Conservation (phyloP, 1,139 yeast species). For the Suhomyces chickasaworum region DNA sequence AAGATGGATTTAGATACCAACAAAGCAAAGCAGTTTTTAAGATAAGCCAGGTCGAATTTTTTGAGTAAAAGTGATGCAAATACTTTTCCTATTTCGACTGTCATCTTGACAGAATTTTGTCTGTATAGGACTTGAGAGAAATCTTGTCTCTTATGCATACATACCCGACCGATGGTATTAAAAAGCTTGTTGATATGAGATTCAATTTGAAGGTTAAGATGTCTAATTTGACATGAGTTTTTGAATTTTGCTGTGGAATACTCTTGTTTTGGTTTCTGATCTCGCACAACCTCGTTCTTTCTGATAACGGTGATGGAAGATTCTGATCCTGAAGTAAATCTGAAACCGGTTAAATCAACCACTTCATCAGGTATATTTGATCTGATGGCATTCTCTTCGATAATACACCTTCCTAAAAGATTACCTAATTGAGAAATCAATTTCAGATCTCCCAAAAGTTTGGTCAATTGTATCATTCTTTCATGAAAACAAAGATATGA, state of each 20-base stretch:
- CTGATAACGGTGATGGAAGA: slow-evolving; percentile 5
- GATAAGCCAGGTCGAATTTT: slow-evolving; percentile 23
- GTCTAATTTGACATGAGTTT: slow-evolving; percentile 59
- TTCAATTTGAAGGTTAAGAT: slow-evolving; percentile 52
- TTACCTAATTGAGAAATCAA: slow-evolving; percentile 38
- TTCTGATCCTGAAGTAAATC: slow-evolving; percentile 1
- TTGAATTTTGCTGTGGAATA: slow-evolving; percentile 58
- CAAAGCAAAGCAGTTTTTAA: slow-evolving; percentile 12
- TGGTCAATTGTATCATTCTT: slow-evolving; percentile 49
- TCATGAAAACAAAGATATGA: slow-evolving; percentile 51
- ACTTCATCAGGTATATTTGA: slow-evolving; percentile 49
- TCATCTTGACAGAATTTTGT: slow-evolving; percentile 43
- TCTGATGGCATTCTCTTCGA: slow-evolving; percentile 60
- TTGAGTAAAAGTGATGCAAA: slow-evolving; percentile 30
- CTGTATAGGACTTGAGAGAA: slow-evolving; percentile 35
- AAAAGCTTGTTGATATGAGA: slow-evolving; percentile 48
- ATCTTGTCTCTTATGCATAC: slow-evolving; percentile 50
- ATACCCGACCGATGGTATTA: slow-evolving; percentile 42
- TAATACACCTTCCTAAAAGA: slow-evolving; percentile 50
- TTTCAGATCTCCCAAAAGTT: slow-evolving; percentile 37
- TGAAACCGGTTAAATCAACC: slow-evolving; percentile 45
- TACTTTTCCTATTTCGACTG: slow-evolving; percentile 36
- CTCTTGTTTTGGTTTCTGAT: slow-evolving; percentile 24
- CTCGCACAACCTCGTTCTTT: slow-evolving; percentile 23
- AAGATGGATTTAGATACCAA: slow-evolving; percentile 29